Percentiles rank a stretch among this genome's conserved stretches.
Evolutionary conservation across 768 basidiomycete species (phyloP).

Genomic region (Tylopilus balloui): DNA sequence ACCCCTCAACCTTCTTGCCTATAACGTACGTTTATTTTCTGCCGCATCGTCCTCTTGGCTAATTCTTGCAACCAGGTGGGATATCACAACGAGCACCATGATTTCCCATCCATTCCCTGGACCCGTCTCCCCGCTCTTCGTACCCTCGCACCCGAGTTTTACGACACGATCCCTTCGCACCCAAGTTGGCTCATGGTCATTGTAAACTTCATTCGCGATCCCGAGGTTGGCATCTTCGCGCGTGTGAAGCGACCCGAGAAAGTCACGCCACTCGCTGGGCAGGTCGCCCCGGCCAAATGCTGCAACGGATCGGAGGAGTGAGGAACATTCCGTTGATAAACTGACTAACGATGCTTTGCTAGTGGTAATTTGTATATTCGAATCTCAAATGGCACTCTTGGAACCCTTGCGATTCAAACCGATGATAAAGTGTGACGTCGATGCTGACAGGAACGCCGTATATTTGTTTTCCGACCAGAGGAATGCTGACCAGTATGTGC

Average conservation of each 20-base stretch:
- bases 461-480: constrained; percentile 17
- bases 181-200: constrained; percentile 94
- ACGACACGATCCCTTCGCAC: constrained; percentile 83
- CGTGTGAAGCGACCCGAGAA: constrained; percentile 72
- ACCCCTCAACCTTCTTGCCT: constrained; percentile 80
- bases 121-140: constrained; percentile 83
- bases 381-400: constrained; percentile 4
- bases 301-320: constrained; percentile 12
- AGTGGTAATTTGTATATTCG: constrained; percentile 17
- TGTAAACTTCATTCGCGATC: constrained; percentile 88
- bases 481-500: constrained; percentile 17
- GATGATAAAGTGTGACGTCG: constrained; percentile 1
- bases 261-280: constrained; percentile 20
- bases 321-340: constrained; percentile 5
- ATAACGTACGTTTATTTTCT: constrained; percentile 65
- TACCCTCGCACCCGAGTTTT: constrained; percentile 85
- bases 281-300: constrained; percentile 12
- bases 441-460: constrained; percentile 1
- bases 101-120: constrained; percentile 96
- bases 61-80: constrained; percentile 59
- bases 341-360: constrained; percentile 5
- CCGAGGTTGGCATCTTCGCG: constrained; percentile 83
- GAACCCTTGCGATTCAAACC: not conserved
- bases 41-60: not conserved
- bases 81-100: constrained; percentile 99